A percentile compares a stretch with the other conserved stretches of the same genome.
phyloP scores from a whole-genome alignment of 768 basidiomycete genomes.

The Lepiota venenata region DNA sequence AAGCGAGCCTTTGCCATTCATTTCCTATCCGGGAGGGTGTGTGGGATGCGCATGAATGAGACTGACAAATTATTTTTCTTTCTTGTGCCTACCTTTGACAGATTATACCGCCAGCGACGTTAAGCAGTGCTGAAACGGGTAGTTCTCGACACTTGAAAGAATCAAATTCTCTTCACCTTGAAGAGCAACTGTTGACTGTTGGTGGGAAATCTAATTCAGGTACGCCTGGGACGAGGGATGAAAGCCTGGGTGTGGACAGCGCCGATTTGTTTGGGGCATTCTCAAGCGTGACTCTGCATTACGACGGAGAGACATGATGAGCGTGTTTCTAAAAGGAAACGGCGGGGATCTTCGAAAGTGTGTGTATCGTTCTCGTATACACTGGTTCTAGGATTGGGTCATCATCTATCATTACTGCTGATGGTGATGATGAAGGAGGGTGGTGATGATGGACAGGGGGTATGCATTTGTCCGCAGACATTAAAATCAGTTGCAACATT shows the following conservation, averaged over 20 bases:
- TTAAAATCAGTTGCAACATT: background rate
- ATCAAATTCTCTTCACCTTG: slow-evolving; percentile 87
- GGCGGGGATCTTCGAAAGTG: slow-evolving; percentile 12
- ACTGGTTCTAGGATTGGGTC: slow-evolving; percentile 10
- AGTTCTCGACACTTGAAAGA: slow-evolving; percentile 93
- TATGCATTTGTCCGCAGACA: slow-evolving; percentile 2
- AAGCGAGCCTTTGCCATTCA: background rate
- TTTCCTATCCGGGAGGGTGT: background rate
- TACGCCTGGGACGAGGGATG: background rate
- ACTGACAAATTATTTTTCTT: background rate
- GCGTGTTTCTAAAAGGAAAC: background rate
- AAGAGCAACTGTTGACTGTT: slow-evolving; percentile 45
- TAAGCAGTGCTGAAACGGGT: slow-evolving; percentile 77
- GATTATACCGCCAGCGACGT: slow-evolving; percentile 47
- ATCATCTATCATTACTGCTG: slow-evolving; percentile 9
- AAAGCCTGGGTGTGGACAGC: slow-evolving; percentile 23
- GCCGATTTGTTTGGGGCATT: slow-evolving; percentile 82
- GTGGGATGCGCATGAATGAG: background rate
- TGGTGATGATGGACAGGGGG: slow-evolving; percentile 4
- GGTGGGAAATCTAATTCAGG: slow-evolving; percentile 12
- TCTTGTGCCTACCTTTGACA: background rate
- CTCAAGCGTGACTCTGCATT: slow-evolving; percentile 84
- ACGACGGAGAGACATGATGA: slow-evolving; percentile 63
- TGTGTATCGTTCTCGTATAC: slow-evolving; percentile 2
- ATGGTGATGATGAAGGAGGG: slow-evolving; percentile 5